These are phyloP conservation scores for Rhynchosporium agropyri DNA, from an alignment of 2,329 filamentous ascomycete species.

Conservation along the genomic window DNA sequence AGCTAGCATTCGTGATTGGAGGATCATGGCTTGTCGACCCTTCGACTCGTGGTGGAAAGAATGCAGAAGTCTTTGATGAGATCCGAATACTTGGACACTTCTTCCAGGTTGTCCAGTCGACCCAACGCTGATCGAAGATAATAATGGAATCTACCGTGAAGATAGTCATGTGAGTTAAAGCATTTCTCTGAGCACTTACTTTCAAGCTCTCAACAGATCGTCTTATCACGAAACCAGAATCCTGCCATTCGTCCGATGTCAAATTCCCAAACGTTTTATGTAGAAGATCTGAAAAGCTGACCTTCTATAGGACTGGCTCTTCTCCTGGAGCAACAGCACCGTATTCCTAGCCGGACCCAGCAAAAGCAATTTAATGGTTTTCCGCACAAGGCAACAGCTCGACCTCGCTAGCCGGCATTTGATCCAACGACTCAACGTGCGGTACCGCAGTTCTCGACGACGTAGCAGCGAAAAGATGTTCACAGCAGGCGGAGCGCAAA, in stretches of 20 bases:
- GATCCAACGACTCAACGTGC: slow-evolving; percentile 54
- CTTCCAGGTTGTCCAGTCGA: slow-evolving; percentile 49
- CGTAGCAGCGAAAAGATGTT: slow-evolving; percentile 57
- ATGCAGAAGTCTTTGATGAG: slow-evolving; percentile 38
- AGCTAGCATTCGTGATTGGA: slow-evolving; percentile 50
- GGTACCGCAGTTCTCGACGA: slow-evolving; percentile 62
- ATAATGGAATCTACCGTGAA: slow-evolving; percentile 14
- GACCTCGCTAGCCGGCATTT: slow-evolving; percentile 47
- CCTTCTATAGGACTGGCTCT: slow-evolving; percentile 11
- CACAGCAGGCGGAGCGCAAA: slow-evolving; percentile 52
- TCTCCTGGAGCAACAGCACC: slow-evolving; percentile 32
- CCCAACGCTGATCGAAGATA: slow-evolving; percentile 51
- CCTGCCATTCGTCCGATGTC: too few species aligned
- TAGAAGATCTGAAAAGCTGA: background rate
- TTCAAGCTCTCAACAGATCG: too few species aligned
- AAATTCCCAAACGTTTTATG: background rate
- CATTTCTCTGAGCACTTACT: too few species aligned
- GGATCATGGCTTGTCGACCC: slow-evolving; percentile 9
- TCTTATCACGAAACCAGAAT: too few species aligned
- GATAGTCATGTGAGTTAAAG: slow-evolving; percentile 49
- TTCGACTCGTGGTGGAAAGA: background rate
- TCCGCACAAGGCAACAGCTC: slow-evolving; percentile 48
- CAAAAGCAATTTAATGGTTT: slow-evolving; percentile 59
- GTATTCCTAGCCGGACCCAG: slow-evolving; percentile 35
- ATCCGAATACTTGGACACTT: slow-evolving; percentile 44